A percentile compares a stretch with the other conserved stretches of the same genome.
Evolutionary conservation across 176 grass and related monocot species (phyloP).

Genomic region (Neostapfia colusana): DNA sequence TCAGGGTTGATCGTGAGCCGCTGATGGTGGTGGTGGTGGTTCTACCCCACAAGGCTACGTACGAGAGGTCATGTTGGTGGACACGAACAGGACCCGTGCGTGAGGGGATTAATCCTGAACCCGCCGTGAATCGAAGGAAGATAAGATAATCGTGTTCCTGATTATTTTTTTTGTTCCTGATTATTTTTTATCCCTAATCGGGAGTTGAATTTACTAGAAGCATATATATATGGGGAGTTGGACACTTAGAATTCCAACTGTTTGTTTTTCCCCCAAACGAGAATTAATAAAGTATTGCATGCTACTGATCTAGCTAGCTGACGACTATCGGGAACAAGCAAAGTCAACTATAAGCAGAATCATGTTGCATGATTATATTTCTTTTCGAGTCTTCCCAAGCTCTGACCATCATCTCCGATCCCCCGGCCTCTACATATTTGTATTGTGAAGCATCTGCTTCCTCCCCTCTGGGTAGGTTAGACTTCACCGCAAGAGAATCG

Average conservation of each 20-base stretch:
- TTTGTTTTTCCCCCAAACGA: neutral
- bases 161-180: too few relatives aligned
- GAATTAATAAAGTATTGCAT: neutral
- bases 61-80: neutral
- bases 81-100: constrained; percentile 18
- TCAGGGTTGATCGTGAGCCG: too few relatives aligned
- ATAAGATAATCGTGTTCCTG: neutral
- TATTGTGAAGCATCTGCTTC: constrained; percentile 1
- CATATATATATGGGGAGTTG: too few relatives aligned
- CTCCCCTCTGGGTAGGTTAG: neutral
- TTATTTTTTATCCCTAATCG: neutral
- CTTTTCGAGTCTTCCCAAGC: neutral
- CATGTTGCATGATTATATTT: neutral
- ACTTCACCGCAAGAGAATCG: neutral
- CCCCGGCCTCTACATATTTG: neutral
- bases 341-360: constrained; percentile 29
- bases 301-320: neutral
- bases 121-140: neutral
- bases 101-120: constrained; percentile 28
- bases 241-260: neutral
- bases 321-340: neutral
- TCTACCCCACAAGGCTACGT: too few relatives aligned
- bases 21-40: too few relatives aligned
- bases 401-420: neutral
- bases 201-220: neutral